These are phyloP conservation scores for Mortierella sp. DNA, from an alignment of 371 early-diverging fungal species.

Conservation along the genomic window DNA sequence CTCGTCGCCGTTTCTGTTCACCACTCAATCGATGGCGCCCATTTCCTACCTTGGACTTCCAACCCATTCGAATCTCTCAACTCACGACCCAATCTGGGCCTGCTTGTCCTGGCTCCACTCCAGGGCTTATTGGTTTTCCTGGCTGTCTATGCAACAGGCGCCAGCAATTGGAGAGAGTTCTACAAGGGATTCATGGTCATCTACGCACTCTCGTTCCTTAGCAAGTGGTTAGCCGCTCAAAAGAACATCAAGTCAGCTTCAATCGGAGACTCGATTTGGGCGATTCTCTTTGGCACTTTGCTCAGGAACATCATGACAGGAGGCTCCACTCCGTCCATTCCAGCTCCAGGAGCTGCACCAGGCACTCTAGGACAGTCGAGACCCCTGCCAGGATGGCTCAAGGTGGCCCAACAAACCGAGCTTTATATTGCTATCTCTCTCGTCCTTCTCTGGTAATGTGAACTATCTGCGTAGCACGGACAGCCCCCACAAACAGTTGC, in stretches of 20 bases:
- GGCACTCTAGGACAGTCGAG: conserved; percentile 18
- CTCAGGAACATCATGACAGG: conserved; percentile 53
- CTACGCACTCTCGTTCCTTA: conserved; percentile 57
- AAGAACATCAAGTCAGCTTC: conserved; percentile 54
- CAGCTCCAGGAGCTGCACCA: conserved; percentile 9
- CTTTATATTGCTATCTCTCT: conserved; percentile 64
- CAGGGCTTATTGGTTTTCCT: conserved; percentile 59
- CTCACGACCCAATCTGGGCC: conserved; percentile 50
- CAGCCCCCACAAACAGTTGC: not conserved
- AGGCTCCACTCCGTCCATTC: conserved; percentile 12
- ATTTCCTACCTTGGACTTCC: conserved; percentile 55
- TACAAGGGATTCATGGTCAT: conserved; percentile 56
- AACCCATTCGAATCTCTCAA: conserved; percentile 63
- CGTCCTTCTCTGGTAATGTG: conserved; percentile 55
- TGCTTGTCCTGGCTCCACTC: conserved; percentile 55
- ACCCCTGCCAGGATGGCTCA: conserved; percentile 57
- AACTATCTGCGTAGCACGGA: not conserved
- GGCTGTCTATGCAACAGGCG: conserved; percentile 45
- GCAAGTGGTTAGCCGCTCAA: conserved; percentile 63
- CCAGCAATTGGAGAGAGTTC: conserved; percentile 51
- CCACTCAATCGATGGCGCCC: conserved; percentile 56
- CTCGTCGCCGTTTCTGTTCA: conserved; percentile 56
- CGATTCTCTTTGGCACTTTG: conserved; percentile 60
- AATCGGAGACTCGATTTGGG: conserved; percentile 66
- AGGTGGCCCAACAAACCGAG: conserved; percentile 63